Evolutionary conservation across 805 yeast genomes (phyloP).

Genomic region (Nakazawaea ishiwadae): DNA sequence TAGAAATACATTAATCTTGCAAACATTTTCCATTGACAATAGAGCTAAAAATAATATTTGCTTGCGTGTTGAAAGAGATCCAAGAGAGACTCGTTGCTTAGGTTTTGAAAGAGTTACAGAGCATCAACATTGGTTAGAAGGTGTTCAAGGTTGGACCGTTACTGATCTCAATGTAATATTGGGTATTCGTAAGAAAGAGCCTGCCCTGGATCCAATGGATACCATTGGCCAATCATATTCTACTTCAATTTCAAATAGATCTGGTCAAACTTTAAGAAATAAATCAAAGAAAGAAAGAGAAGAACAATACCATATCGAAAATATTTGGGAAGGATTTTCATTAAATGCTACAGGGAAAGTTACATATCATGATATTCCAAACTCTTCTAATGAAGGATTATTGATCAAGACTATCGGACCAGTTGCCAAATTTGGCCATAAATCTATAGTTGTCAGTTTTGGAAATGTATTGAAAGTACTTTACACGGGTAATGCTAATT

Average conservation of each 20-base stretch:
- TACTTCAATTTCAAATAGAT: background rate
- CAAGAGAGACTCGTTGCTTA: conserved; percentile 83
- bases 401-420: conserved; percentile 56
- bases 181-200: conserved; percentile 51
- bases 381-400: conserved; percentile 37
- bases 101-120: conserved; percentile 78
- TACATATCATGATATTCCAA: conserved; percentile 54
- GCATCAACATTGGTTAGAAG: conserved; percentile 58
- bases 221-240: conserved; percentile 15
- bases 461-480: conserved; percentile 70
- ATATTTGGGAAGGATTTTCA: conserved; percentile 80
- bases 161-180: conserved; percentile 74
- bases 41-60: conserved; percentile 78
- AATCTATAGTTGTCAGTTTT: conserved; percentile 69
- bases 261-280: background rate
- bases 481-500: conserved; percentile 71
- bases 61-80: conserved; percentile 87
- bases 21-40: conserved; percentile 68
- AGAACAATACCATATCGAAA: conserved; percentile 14
- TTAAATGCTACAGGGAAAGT: conserved; percentile 64
- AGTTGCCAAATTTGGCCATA: conserved; percentile 68
- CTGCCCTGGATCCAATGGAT: conserved; percentile 15
- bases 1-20: conserved; percentile 56
- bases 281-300: background rate
- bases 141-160: conserved; percentile 74